Percentiles rank a stretch among this genome's conserved stretches.
Evolutionary conservation across 805 yeast species (phyloP).

Genomic region (Suhomyces sp.): DNA sequence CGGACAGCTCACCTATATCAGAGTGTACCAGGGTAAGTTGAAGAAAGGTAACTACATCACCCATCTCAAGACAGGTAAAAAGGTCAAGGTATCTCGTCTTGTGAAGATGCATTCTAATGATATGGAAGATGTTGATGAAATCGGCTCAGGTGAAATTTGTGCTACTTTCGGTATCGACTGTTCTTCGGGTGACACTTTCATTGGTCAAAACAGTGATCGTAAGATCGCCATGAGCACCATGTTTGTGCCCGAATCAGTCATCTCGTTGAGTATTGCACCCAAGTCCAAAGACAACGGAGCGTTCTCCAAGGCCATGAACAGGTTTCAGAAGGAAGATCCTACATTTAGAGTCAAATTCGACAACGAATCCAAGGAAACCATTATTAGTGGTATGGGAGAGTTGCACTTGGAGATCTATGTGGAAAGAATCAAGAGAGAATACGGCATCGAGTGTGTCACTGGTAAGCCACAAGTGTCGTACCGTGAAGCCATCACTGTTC

Average conservation of each 20-base stretch:
- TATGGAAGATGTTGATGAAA: constrained; percentile 96
- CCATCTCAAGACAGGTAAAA: constrained; percentile 89
- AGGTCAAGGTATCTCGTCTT: constrained; percentile 80
- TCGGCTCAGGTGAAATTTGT: constrained; percentile 97
- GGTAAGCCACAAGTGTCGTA: constrained; percentile 98
- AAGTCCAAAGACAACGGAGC: constrained; percentile 79
- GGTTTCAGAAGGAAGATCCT: constrained; percentile 99
- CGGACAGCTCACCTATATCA: constrained; percentile 94
- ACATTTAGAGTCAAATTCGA: constrained; percentile 93
- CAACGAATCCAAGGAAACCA: constrained; percentile 87
- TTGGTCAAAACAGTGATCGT: constrained; percentile 64
- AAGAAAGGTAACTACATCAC: constrained; percentile 86
- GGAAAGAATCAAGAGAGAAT: constrained; percentile 97
- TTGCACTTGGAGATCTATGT: constrained; percentile 95
- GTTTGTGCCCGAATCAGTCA: constrained; percentile 99
- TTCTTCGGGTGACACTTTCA: constrained; percentile 97
- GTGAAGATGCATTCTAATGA: constrained; percentile 99
- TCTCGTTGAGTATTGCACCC: constrained; percentile 87
- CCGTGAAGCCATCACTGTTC: constrained; percentile 80
- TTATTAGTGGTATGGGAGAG: constrained; percentile 98
- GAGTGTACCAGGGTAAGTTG: constrained; percentile 95
- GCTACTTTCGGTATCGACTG: constrained; percentile 99
- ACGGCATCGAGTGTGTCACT: constrained; percentile 89
- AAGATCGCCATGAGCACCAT: constrained; percentile 92
- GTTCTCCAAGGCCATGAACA: constrained; percentile 93